Base-by-base conservation (phyloP, 169 alveolate genomes). In the Babesia divergens region DNA sequence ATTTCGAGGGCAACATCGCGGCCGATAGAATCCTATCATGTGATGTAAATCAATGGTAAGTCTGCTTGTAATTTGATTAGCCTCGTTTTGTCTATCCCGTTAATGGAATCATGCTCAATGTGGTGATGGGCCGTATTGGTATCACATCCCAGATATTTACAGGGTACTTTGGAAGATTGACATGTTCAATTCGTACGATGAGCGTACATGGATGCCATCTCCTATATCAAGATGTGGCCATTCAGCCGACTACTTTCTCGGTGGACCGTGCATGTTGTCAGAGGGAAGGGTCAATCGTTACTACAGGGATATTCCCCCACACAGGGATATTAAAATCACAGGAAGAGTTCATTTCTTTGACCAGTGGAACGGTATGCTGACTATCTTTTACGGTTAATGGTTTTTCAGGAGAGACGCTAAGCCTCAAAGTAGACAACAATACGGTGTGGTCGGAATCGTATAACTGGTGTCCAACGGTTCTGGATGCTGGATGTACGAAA, bases 331-430 rank as follows among this genome's bases (percentile, higher is more conserved):
- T 55, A 82, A 79, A 42, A 37, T 86, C 2, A 86, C 84, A 26
- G 84, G 85, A n/a, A 67, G 91, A 26, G 82, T 91, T 40, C 92
- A 91, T 72, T 91, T 89, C 46, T 86, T 89, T 50, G 95, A 91
- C 62, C 70, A 46, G 22, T 91, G 95, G 94, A 80, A 65, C 38
- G 85, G 84, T 74, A 43, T 8, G 58, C n/a, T n/a, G 3, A 9
- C 9, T 14, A 22, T 20, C n/a, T 8, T 2, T n/a, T 1, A 28
- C 37, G 47, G 13, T 2, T 51, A n/a, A 72, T 47, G 24, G 13
- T 9, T 8, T 20, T 32, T 18, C 83, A 65, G 93, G 93, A 7
- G 91, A 91, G 56, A 54, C 88, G 18, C 64, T 84, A 1, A 76
- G 56, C 54, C 43, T 91, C 37, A 86, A 79, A 80, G 84, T 84